Evolutionary conservation across 164 flowering plant species (phyloP).

Genomic region (Macadamia integrifolia): DNA sequence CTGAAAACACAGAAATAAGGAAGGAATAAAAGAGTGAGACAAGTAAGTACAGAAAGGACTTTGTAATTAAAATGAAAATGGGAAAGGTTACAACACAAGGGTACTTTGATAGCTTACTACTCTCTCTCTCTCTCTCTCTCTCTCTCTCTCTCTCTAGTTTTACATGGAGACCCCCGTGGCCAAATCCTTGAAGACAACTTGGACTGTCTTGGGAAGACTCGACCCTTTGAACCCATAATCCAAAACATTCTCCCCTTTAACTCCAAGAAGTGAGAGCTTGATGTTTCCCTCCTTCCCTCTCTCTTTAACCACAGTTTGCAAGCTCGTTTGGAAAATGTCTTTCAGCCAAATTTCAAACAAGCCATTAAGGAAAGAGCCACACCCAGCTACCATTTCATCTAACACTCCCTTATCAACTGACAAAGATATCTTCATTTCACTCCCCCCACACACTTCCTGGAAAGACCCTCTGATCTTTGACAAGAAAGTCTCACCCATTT

Average conservation of each 20-base stretch:
- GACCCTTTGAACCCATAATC: constrained; percentile 59
- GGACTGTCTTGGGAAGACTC: constrained; percentile 60
- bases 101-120: constrained; percentile 4
- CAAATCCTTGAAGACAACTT: constrained; percentile 28
- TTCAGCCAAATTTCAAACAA: constrained; percentile 69
- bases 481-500: constrained; percentile 32
- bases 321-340: constrained; percentile 62
- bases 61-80: constrained; percentile 12
- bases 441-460: constrained; percentile 37
- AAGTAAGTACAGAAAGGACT: neutral
- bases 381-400: constrained; percentile 40
- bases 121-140: too few relatives aligned
- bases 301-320: constrained; percentile 30
- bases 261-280: constrained; percentile 50
- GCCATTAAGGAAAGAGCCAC: constrained; percentile 37
- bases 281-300: constrained; percentile 37
- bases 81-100: constrained; percentile 15
- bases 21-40: neutral
- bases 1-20: too few relatives aligned
- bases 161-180: constrained; percentile 2
- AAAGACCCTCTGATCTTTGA: constrained; percentile 32
- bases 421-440: constrained; percentile 21
- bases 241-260: constrained; percentile 23
- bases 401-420: constrained; percentile 46
- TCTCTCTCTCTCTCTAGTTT: constrained; percentile 10